phyloP scores from a whole-genome alignment of 2,329 filamentous ascomycete genomes.

The Karstenula rhodostoma region DNA sequence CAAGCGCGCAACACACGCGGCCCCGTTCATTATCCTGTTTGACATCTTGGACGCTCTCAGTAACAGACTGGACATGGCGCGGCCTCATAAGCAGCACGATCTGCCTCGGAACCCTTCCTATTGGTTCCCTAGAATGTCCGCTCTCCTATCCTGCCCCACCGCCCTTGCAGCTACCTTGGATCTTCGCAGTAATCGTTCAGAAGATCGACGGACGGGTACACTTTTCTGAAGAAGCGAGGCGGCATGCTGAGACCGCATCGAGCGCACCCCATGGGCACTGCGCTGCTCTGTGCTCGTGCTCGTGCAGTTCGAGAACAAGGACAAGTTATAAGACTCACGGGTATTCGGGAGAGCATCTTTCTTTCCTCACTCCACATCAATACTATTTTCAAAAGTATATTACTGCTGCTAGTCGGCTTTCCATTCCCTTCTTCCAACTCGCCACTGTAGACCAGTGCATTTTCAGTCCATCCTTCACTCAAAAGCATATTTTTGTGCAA shows the following conservation, averaged over 20 bases:
- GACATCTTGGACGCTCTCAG: constrained; percentile 24
- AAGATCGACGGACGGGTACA: constrained; percentile 15
- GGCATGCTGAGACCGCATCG: constrained; percentile 20
- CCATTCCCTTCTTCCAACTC: constrained; percentile 19
- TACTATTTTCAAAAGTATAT: constrained; percentile 20
- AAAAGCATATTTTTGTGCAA: constrained; percentile 20
- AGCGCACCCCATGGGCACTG: constrained; percentile 5
- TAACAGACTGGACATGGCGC: constrained; percentile 32
- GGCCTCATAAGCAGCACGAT: constrained; percentile 29
- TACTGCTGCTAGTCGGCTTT: constrained; percentile 40
- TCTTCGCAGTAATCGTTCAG: not conserved
- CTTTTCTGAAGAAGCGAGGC: constrained; percentile 21
- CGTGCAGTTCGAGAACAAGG: not conserved
- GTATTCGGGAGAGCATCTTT: not conserved
- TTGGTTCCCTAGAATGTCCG: constrained; percentile 18
- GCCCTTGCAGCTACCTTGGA: constrained; percentile 1
- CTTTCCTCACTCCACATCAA: constrained; percentile 7
- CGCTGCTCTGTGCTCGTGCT: not conserved
- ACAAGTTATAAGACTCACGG: not conserved
- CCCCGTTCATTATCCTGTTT: constrained; percentile 29
- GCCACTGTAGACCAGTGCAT: constrained; percentile 40
- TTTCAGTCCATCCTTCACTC: constrained; percentile 8
- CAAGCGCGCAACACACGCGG: not conserved
- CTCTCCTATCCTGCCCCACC: constrained; percentile 2
- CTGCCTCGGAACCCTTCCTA: constrained; percentile 24